phyloP scores from a whole-genome alignment of 768 basidiomycete genomes.

The Psilocybe sp. region DNA sequence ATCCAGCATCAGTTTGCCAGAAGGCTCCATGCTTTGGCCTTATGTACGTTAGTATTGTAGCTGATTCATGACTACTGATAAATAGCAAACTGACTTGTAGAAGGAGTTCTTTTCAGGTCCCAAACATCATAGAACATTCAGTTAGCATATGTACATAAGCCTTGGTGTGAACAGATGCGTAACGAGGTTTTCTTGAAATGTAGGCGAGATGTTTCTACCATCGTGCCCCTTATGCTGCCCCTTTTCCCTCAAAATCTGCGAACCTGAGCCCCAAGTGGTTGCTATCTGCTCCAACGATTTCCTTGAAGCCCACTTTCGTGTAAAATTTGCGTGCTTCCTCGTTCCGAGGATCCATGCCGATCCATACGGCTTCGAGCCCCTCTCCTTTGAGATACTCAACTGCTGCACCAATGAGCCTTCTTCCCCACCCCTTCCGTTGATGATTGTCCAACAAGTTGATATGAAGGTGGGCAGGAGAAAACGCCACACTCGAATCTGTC shows the following conservation, averaged over 20 bases:
- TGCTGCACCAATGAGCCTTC: constrained; percentile 52
- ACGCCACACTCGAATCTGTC: constrained; percentile 52
- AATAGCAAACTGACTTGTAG: too few relatives aligned
- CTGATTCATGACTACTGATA: too few relatives aligned
- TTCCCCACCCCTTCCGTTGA: constrained; percentile 72
- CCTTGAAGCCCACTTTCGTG: constrained; percentile 54
- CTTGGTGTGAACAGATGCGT: too few relatives aligned
- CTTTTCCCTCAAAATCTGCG: constrained; percentile 24
- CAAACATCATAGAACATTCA: too few relatives aligned
- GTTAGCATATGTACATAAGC: too few relatives aligned
- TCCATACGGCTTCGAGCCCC: constrained; percentile 55
- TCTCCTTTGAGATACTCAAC: constrained; percentile 51
- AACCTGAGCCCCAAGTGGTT: constrained; percentile 57
- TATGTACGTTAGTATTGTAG: too few relatives aligned
- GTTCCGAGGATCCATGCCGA: constrained; percentile 69
- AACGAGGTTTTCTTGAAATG: too few relatives aligned
- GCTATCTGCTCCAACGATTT: constrained; percentile 48
- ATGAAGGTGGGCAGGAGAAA: constrained; percentile 75
- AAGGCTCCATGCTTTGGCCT: too few relatives aligned
- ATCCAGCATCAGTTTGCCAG: too few relatives aligned
- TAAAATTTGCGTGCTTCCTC: constrained; percentile 60
- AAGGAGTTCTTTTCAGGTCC: too few relatives aligned
- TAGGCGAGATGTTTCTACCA: too few relatives aligned
- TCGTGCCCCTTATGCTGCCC: too few relatives aligned
- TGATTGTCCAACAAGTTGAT: constrained; percentile 67